Conservation (phyloP, 1,284 basidiomycete genomes). For the Heterobasidion parviporum region DNA sequence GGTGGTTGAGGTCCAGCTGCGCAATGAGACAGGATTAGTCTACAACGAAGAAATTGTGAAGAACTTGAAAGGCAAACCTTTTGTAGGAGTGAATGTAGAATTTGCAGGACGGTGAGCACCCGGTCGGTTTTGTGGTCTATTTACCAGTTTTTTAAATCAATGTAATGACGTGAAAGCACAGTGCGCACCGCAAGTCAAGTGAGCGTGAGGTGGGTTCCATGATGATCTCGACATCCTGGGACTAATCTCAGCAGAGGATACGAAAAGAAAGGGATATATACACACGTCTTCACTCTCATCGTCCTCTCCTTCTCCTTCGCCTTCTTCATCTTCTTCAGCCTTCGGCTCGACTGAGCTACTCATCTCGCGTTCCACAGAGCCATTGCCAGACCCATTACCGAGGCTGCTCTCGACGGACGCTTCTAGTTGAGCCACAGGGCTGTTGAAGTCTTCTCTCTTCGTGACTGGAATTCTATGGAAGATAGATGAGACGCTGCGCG, state of each 20-base stretch:
- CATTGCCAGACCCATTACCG: conserved; percentile 6
- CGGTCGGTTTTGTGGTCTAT: conserved; percentile 19
- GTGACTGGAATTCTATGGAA: not conserved
- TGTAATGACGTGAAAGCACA: not conserved
- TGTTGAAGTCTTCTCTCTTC: not conserved
- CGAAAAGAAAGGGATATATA: conserved; percentile 1
- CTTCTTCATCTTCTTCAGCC: conserved; percentile 28
- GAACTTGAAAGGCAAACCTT: conserved; percentile 21
- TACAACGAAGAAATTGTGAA: not conserved
- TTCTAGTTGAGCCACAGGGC: not conserved
- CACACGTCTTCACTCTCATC: conserved; percentile 39
- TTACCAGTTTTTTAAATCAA: conserved; percentile 11
- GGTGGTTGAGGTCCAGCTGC: conserved; percentile 24
- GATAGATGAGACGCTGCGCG: not conserved
- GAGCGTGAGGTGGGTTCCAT: conserved; percentile 65
- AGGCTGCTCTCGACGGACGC: not conserved
- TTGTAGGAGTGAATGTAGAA: conserved; percentile 26
- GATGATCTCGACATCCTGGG: conserved; percentile 72
- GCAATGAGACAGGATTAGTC: not conserved
- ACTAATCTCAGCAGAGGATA: conserved; percentile 3
- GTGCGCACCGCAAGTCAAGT: conserved; percentile 60
- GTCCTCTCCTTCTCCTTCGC: conserved; percentile 27
- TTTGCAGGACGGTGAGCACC: conserved; percentile 20
- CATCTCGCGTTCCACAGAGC: conserved; percentile 25
- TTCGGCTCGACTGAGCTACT: conserved; percentile 7